A percentile compares a stretch with the other conserved stretches of the same genome.
Evolutionary conservation across 768 basidiomycete genomes (phyloP).

Genomic region (Serendipita sp.): DNA sequence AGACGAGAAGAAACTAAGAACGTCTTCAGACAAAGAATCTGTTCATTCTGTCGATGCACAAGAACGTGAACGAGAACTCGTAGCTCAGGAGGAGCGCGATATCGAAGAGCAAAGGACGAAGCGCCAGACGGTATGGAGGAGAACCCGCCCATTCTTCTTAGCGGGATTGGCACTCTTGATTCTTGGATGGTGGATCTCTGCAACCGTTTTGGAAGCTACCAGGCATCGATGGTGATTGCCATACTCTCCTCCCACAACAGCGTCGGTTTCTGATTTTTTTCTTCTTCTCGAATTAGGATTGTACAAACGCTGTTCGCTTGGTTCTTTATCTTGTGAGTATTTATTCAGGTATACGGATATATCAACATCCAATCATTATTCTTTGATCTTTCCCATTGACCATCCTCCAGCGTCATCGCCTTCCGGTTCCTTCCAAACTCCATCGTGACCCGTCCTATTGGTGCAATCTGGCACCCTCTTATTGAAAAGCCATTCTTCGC

Average conservation of each 20-base stretch:
- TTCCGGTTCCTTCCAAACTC: slow-evolving; percentile 73
- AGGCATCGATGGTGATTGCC: slow-evolving; percentile 52
- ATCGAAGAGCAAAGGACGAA: slow-evolving; percentile 1
- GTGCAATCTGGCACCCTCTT: slow-evolving; percentile 48
- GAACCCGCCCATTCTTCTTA: slow-evolving; percentile 24
- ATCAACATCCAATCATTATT: background rate
- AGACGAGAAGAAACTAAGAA: slow-evolving; percentile 1
- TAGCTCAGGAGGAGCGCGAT: background rate
- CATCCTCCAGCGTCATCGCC: slow-evolving; percentile 39
- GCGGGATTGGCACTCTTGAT: slow-evolving; percentile 40
- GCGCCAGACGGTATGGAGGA: slow-evolving; percentile 6
- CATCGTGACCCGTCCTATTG: slow-evolving; percentile 52
- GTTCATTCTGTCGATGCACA: background rate
- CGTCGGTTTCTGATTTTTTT: slow-evolving; percentile 8
- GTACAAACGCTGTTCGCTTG: slow-evolving; percentile 71
- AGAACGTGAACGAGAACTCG: background rate
- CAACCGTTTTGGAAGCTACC: slow-evolving; percentile 50
- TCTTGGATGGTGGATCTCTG: slow-evolving; percentile 74
- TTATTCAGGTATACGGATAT: background rate
- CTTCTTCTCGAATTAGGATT: slow-evolving; percentile 31
- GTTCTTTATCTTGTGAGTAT: slow-evolving; percentile 53
- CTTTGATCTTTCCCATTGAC: background rate
- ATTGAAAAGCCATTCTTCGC: slow-evolving; percentile 54
- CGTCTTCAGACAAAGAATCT: background rate
- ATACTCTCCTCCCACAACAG: slow-evolving; percentile 7